Evolutionary conservation across 495 filamentous ascomycete genomes (phyloP).

Genomic region (Trichoderma erinaceum): DNA sequence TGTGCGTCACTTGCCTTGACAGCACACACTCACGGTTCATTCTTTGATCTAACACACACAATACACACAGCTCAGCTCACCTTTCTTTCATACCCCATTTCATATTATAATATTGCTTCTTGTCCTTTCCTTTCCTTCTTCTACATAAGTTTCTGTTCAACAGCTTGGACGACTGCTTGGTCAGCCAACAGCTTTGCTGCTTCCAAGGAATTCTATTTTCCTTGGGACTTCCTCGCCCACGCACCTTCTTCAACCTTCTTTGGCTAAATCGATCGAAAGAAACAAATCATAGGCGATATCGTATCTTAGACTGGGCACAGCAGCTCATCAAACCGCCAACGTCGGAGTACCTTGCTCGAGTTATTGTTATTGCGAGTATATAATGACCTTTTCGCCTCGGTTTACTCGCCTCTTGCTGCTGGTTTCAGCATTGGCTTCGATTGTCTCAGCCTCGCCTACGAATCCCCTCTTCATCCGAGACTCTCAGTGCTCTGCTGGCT

Average conservation of each 20-base stretch:
- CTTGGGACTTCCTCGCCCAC: neutral
- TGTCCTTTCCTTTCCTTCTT: neutral
- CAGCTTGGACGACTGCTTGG: neutral
- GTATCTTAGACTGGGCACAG: neutral
- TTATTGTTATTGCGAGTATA: neutral
- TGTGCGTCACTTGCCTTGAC: conserved; percentile 2
- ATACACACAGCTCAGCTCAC: neutral
- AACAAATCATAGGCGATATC: neutral
- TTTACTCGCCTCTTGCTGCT: conserved; percentile 23
- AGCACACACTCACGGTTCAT: neutral
- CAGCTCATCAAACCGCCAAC: neutral
- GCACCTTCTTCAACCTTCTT: neutral
- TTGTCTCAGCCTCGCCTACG: conserved; percentile 27
- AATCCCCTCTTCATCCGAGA: conserved; percentile 33
- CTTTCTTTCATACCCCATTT: neutral
- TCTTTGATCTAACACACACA: neutral
- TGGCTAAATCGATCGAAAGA: neutral
- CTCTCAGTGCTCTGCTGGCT: conserved; percentile 26
- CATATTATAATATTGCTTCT: neutral
- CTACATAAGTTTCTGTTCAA: neutral
- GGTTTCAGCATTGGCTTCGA: conserved; percentile 15
- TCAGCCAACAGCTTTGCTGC: neutral
- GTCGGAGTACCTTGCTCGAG: neutral
- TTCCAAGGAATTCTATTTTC: neutral
- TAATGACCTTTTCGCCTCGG: neutral